Evolutionary conservation across 108 stramenopile species (phyloP).

Genomic region (Cylindrotheca closterium): DNA sequence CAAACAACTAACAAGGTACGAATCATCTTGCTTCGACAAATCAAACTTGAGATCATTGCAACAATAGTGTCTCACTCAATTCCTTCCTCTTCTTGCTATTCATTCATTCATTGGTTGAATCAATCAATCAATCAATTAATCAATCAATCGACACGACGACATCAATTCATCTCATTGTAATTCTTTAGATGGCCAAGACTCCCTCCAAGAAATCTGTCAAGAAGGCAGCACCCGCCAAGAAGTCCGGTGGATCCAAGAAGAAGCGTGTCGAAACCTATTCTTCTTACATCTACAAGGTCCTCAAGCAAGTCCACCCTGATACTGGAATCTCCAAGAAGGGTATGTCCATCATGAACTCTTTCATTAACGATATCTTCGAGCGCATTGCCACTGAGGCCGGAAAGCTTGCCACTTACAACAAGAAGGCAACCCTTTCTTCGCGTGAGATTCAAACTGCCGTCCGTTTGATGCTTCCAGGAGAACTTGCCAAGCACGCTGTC

Average conservation of each 20-base stretch:
- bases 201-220: constrained; percentile 60
- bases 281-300: constrained; percentile 93
- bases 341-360: constrained; percentile 94
- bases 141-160: too few relatives aligned
- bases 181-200: constrained; percentile 74
- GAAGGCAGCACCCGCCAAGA: constrained; percentile 43
- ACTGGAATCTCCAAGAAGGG: constrained; percentile 92
- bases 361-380: constrained; percentile 94
- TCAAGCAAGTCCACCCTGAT: constrained; percentile 86
- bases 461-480: constrained; percentile 89
- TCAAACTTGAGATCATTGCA: too few relatives aligned
- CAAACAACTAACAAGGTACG: too few relatives aligned
- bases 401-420: constrained; percentile 89
- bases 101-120: too few relatives aligned
- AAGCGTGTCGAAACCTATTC: constrained; percentile 87
- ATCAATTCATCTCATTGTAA: too few relatives aligned
- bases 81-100: too few relatives aligned
- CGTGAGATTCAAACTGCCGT: constrained; percentile 93
- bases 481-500: constrained; percentile 94
- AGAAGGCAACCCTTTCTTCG: constrained; percentile 91
- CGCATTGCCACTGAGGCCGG: constrained; percentile 89
- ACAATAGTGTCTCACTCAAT: too few relatives aligned
- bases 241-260: constrained; percentile 46
- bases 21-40: too few relatives aligned
- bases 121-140: too few relatives aligned